A percentile compares a stretch with the other conserved stretches of the same genome.
phyloP scores from a whole-genome alignment of 2,329 filamentous ascomycete species.

The Aspergillus chevalieri region DNA sequence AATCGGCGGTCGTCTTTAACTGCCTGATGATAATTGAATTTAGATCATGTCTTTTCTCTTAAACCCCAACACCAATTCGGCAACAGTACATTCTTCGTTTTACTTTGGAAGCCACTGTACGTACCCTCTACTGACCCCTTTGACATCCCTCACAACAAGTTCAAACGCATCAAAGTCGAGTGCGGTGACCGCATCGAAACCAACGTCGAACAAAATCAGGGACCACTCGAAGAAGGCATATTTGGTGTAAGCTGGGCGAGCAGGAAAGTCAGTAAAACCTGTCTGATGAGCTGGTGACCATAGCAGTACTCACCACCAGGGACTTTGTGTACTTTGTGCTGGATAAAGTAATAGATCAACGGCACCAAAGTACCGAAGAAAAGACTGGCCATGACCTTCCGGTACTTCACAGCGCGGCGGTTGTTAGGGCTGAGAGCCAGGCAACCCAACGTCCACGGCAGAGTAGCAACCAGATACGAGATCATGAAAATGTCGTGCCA shows the following conservation, averaged over 20 bases:
- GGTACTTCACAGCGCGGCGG: slow-evolving; percentile 73
- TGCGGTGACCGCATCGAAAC: slow-evolving; percentile 89
- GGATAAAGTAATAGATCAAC: slow-evolving; percentile 93
- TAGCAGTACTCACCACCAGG: slow-evolving; percentile 66
- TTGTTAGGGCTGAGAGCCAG: slow-evolving; percentile 82
- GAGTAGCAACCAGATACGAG: slow-evolving; percentile 85
- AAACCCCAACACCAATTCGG: slow-evolving; percentile 33
- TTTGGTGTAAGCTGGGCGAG: slow-evolving; percentile 73
- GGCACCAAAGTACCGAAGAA: slow-evolving; percentile 92
- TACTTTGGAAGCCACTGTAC: slow-evolving; percentile 93
- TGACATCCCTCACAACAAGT: slow-evolving; percentile 78
- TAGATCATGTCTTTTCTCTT: slow-evolving; percentile 30
- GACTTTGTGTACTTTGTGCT: slow-evolving; percentile 93
- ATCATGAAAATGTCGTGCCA: slow-evolving; percentile 99
- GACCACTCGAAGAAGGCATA: slow-evolving; percentile 99
- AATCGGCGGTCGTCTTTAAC: slow-evolving; percentile 42
- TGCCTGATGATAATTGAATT: slow-evolving; percentile 39
- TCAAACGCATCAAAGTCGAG: slow-evolving; percentile 88
- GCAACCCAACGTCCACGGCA: slow-evolving; percentile 93
- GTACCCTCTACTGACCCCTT: slow-evolving; percentile 94
- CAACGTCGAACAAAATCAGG: slow-evolving; percentile 89
- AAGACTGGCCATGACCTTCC: slow-evolving; percentile 72
- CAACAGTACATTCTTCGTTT: slow-evolving; percentile 48
- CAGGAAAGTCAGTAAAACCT: slow-evolving; percentile 2
- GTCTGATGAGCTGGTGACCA: background rate